Evolutionary conservation across 2,329 filamentous ascomycete species (phyloP).

Genomic region (Trichoderma gracile): DNA sequence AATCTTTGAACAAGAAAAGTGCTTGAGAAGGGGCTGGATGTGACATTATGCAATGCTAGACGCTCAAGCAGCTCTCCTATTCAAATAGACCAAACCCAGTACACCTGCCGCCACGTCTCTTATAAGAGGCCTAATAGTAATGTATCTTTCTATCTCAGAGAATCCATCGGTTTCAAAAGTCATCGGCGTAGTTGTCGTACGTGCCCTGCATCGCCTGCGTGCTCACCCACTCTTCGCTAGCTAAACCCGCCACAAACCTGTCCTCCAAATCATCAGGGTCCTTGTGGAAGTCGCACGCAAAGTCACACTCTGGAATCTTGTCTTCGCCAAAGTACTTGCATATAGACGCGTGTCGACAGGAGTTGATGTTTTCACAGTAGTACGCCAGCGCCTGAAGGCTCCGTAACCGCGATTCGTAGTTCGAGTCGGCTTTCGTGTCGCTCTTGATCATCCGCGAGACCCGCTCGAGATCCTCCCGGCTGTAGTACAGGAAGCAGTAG

Average conservation of each 20-base stretch:
- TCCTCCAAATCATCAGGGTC: constrained; percentile 59
- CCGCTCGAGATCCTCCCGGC: constrained; percentile 79
- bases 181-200: constrained; percentile 57
- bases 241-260: constrained; percentile 57
- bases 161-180: not conserved
- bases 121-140: too few species aligned
- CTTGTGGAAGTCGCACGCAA: constrained; percentile 78
- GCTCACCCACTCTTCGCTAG: constrained; percentile 63
- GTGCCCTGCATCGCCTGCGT: constrained; percentile 61
- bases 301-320: constrained; percentile 62
- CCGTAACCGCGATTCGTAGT: constrained; percentile 55
- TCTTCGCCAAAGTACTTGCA: constrained; percentile 75
- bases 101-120: not conserved
- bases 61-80: not conserved
- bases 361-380: constrained; percentile 76
- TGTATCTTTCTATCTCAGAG: not conserved
- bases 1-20: not conserved
- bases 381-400: constrained; percentile 69
- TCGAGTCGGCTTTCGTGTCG: constrained; percentile 48
- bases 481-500: constrained; percentile 88
- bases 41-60: not conserved
- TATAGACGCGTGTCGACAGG: constrained; percentile 75
- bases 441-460: constrained; percentile 59
- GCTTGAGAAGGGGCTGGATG: not conserved
- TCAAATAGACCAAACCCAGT: not conserved